Evolutionary conservation across 306 rosid species (phyloP).

Genomic region (Parietaria judaica): DNA sequence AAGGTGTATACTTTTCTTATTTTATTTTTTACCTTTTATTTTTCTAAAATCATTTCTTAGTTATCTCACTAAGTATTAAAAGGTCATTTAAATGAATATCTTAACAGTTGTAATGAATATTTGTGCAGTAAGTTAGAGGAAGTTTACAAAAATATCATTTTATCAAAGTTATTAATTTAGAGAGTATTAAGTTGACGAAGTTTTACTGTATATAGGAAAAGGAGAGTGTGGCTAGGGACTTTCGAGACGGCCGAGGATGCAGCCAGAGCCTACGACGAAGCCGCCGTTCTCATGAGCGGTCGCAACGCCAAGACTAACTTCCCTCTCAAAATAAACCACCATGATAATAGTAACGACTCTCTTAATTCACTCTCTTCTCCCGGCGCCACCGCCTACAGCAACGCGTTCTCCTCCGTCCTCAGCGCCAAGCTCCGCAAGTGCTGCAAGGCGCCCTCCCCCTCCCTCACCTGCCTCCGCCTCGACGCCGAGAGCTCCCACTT

Average conservation of each 20-base stretch:
- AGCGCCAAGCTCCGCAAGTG: constrained; percentile 60
- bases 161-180: too few relatives aligned
- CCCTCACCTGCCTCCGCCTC: constrained; percentile 72
- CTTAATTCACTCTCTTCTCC: too few relatives aligned
- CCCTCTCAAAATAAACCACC: constrained; percentile 28
- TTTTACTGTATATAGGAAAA: constrained; percentile 49
- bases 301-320: constrained; percentile 78
- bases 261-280: constrained; percentile 84
- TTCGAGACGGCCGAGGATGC: constrained; percentile 84
- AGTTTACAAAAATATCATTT: too few relatives aligned
- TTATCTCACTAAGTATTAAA: too few relatives aligned
- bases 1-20: too few relatives aligned
- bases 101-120: too few relatives aligned
- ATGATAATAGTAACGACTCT: too few relatives aligned
- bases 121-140: too few relatives aligned
- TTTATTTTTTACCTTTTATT: too few relatives aligned
- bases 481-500: constrained; percentile 71
- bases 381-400: neutral
- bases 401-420: constrained; percentile 40
- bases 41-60: too few relatives aligned
- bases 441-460: constrained; percentile 58
- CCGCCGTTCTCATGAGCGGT: constrained; percentile 75
- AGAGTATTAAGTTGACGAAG: too few relatives aligned
- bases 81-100: too few relatives aligned
- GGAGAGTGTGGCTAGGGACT: constrained; percentile 95